These are phyloP conservation scores for Didymellaceae sp. DNA, from an alignment of 2,329 filamentous ascomycete species.

Conservation along the genomic window DNA sequence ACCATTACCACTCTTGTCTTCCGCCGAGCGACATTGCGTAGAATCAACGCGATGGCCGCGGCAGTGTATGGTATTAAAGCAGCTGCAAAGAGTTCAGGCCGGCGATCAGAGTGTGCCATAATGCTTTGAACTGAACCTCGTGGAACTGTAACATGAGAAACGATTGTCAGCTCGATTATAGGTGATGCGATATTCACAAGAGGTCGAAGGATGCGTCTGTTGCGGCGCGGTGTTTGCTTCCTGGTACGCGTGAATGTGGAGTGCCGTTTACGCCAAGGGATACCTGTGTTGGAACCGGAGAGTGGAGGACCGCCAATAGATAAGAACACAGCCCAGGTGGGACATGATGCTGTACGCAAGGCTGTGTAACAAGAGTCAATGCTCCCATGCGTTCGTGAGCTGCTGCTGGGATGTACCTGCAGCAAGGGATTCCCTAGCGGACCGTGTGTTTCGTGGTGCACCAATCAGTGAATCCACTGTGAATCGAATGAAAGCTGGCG, in stretches of 20 bases:
- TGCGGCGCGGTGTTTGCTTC: constrained; percentile 11
- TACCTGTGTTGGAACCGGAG: constrained; percentile 2
- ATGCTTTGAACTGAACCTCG: constrained; percentile 7
- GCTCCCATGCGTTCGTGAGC: constrained; percentile 10
- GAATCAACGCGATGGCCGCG: constrained; percentile 25
- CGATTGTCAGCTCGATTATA: constrained; percentile 14
- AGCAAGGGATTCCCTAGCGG: constrained; percentile 10
- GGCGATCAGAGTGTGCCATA: constrained; percentile 22
- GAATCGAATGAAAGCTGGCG: constrained; percentile 9
- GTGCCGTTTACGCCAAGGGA: not conserved
- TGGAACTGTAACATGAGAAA: constrained; percentile 18
- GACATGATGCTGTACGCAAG: constrained; percentile 16
- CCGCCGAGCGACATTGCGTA: constrained; percentile 24
- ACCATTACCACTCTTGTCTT: constrained; percentile 22
- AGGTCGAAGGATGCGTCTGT: constrained; percentile 8
- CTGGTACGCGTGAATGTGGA: constrained; percentile 3
- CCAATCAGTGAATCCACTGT: constrained; percentile 8
- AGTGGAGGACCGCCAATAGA: constrained; percentile 8
- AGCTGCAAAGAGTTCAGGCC: constrained; percentile 28
- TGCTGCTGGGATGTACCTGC: constrained; percentile 15
- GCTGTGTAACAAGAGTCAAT: constrained; percentile 11
- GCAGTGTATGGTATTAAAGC: constrained; percentile 28
- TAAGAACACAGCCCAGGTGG: constrained; percentile 11
- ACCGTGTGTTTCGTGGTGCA: constrained; percentile 5
- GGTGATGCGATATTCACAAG: constrained; percentile 10